Evolutionary conservation across 225 moss, liverwort and hornwort species (phyloP).

Genomic region (Lunularia cruciata): DNA sequence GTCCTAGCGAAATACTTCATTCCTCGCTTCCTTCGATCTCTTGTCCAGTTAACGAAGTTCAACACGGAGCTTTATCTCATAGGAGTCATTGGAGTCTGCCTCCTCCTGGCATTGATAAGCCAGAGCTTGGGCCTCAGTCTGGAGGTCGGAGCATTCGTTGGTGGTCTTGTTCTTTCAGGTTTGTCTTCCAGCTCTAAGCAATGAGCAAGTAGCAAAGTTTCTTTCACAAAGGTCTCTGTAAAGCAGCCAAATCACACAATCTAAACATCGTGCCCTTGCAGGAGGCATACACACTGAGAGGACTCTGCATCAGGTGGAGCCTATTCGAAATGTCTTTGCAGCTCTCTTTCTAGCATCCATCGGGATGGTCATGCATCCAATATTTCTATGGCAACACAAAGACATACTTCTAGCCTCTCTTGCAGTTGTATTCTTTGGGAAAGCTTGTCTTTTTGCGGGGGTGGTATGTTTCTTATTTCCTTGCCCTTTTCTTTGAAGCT

Average conservation of each 20-base stretch:
- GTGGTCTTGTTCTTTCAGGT: conserved; percentile 46
- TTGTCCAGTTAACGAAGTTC: conserved; percentile 42
- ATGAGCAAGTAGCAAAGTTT: neutral
- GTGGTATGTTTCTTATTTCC: conserved; percentile 23
- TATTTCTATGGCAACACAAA: conserved; percentile 48
- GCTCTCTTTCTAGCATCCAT: conserved; percentile 48
- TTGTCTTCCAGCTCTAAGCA: neutral
- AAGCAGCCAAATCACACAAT: neutral
- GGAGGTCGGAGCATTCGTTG: conserved; percentile 50
- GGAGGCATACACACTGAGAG: conserved; percentile 39
- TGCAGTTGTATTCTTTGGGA: conserved; percentile 42
- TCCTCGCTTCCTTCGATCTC: conserved; percentile 32
- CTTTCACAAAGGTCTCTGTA: too few species aligned
- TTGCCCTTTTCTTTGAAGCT: too few species aligned
- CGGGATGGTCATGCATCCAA: conserved; percentile 49
- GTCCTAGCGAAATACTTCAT: conserved; percentile 33
- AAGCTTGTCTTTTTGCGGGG: conserved; percentile 35
- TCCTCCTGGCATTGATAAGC: conserved; percentile 41
- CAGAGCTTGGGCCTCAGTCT: conserved; percentile 44
- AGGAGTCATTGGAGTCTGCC: conserved; percentile 40
- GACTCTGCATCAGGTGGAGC: conserved; percentile 45
- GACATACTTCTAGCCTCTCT: conserved; percentile 46
- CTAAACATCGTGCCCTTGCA: conserved; percentile 10
- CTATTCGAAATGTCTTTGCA: conserved; percentile 46
- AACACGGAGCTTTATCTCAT: conserved; percentile 46